Conservation (phyloP, 441 rosid species). For the Eugenia klotzschiana region DNA sequence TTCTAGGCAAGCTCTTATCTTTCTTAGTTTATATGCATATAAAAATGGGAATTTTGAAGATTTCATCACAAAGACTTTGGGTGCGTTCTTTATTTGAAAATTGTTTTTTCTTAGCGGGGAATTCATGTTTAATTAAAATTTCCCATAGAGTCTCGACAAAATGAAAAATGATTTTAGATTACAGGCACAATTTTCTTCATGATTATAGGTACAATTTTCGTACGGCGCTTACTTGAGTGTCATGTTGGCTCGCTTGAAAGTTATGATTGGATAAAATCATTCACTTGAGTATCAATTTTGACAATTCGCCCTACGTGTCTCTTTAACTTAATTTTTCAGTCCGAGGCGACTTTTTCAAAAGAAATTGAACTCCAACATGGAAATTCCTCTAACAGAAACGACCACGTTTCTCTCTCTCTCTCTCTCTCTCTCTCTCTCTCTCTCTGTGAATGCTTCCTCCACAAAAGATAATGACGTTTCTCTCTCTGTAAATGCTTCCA, state of each 20-base stretch:
- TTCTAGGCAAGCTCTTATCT: too few relatives aligned
- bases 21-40: too few relatives aligned
- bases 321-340: background rate
- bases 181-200: too few relatives aligned
- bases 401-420: background rate
- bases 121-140: too few relatives aligned
- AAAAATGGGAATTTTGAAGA: too few relatives aligned
- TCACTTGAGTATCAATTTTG: accelerated
- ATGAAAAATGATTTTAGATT: too few relatives aligned
- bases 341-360: background rate
- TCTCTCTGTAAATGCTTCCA: background rate
- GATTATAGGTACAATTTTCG: background rate
- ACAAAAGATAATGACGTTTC: background rate
- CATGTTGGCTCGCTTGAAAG: accelerated
- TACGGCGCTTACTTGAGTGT: accelerated
- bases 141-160: too few relatives aligned
- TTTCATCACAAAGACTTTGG: too few relatives aligned
- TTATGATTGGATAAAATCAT: background rate
- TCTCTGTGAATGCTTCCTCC: background rate
- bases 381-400: background rate
- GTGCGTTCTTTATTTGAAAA: too few relatives aligned
- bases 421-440: too few relatives aligned
- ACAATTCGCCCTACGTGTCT: background rate
- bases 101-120: too few relatives aligned
- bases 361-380: background rate